These are phyloP conservation scores for Dichomitus squalens DNA, from an alignment of 1,284 basidiomycete genomes.

Conservation along the genomic window DNA sequence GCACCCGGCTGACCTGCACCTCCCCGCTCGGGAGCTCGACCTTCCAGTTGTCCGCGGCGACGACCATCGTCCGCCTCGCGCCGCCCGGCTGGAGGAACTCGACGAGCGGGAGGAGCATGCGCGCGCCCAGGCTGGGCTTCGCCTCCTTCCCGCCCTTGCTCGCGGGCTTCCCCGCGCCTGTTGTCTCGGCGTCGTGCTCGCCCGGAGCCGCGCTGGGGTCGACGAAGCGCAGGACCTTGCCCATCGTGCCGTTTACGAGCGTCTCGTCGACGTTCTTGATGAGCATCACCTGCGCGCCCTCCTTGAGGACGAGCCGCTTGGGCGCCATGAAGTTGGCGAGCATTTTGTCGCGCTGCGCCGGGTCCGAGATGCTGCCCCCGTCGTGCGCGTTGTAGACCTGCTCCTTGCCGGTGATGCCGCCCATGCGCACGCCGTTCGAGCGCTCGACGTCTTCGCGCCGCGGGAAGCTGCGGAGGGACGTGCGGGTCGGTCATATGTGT, in stretches of 20 bases:
- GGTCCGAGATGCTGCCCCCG: slow-evolving; percentile 48
- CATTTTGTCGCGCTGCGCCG: slow-evolving; percentile 39
- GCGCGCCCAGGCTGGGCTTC: slow-evolving; percentile 16
- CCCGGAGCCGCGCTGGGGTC: slow-evolving; percentile 30
- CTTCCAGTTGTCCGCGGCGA: slow-evolving; percentile 79
- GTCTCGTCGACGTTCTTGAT: slow-evolving; percentile 74
- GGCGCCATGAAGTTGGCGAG: slow-evolving; percentile 38
- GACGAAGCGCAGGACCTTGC: slow-evolving; percentile 65
- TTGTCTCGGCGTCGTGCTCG: slow-evolving; percentile 32
- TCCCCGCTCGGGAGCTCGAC: slow-evolving; percentile 84
- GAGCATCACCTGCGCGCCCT: slow-evolving; percentile 43
- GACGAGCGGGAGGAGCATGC: slow-evolving; percentile 35
- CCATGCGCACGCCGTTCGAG: slow-evolving; percentile 72
- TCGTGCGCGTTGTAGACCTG: slow-evolving; percentile 46
- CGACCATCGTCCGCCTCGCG: slow-evolving; percentile 42
- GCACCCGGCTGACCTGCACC: slow-evolving; percentile 70
- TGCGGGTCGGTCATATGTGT: slow-evolving; percentile 34
- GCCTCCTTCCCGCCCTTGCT: slow-evolving; percentile 26
- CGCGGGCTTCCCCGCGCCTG: slow-evolving; percentile 22
- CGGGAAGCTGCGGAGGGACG: slow-evolving; percentile 45
- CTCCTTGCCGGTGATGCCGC: slow-evolving; percentile 32
- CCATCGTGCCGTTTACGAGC: slow-evolving; percentile 86
- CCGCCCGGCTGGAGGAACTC: slow-evolving; percentile 42
- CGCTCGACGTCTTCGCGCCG: slow-evolving; percentile 84
- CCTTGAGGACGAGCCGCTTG: slow-evolving; percentile 29